These are phyloP conservation scores for Aspergillus viridinutans DNA, from an alignment of 2,329 filamentous ascomycete species.

Conservation along the genomic window DNA sequence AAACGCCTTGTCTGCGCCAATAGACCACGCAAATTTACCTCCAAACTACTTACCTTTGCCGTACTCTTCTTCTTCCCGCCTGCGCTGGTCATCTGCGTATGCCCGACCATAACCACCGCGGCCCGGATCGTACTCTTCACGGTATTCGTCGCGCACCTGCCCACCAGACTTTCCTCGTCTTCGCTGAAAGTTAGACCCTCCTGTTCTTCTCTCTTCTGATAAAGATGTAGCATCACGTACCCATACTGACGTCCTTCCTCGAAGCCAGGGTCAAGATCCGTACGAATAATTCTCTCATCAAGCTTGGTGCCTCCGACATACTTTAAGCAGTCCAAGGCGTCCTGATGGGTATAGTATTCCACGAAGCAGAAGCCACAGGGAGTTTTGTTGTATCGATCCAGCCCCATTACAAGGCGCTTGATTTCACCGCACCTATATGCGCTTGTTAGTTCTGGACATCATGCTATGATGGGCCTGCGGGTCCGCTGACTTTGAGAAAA, in stretches of 20 bases:
- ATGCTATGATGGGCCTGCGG: neutral
- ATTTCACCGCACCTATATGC: slow-evolving; percentile 74
- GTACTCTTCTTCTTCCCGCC: slow-evolving; percentile 57
- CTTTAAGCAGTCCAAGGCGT: slow-evolving; percentile 97
- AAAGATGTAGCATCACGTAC: slow-evolving; percentile 32
- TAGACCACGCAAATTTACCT: slow-evolving; percentile 11
- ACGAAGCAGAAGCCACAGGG: slow-evolving; percentile 99
- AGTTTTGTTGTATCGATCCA: slow-evolving; percentile 95
- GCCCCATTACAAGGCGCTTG: slow-evolving; percentile 95
- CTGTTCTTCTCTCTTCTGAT: neutral
- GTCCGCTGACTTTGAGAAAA: slow-evolving; percentile 71
- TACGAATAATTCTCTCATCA: slow-evolving; percentile 93
- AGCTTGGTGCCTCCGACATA: slow-evolving; percentile 97
- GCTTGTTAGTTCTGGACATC: slow-evolving; percentile 5
- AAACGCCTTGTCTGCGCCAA: slow-evolving; percentile 32
- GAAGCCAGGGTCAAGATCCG: slow-evolving; percentile 92
- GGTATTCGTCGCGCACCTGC: slow-evolving; percentile 95
- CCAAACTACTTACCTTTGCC: slow-evolving; percentile 50
- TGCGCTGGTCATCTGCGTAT: slow-evolving; percentile 59
- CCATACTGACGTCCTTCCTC: slow-evolving; percentile 95
- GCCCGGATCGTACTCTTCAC: slow-evolving; percentile 94
- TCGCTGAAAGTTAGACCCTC: slow-evolving; percentile 15
- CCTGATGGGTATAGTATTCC: slow-evolving; percentile 97
- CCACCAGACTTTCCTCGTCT: slow-evolving; percentile 87
- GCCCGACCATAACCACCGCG: slow-evolving; percentile 84